These are phyloP conservation scores for Daldinia sp. DNA, from an alignment of 2,329 filamentous ascomycete species.

Conservation along the genomic window DNA sequence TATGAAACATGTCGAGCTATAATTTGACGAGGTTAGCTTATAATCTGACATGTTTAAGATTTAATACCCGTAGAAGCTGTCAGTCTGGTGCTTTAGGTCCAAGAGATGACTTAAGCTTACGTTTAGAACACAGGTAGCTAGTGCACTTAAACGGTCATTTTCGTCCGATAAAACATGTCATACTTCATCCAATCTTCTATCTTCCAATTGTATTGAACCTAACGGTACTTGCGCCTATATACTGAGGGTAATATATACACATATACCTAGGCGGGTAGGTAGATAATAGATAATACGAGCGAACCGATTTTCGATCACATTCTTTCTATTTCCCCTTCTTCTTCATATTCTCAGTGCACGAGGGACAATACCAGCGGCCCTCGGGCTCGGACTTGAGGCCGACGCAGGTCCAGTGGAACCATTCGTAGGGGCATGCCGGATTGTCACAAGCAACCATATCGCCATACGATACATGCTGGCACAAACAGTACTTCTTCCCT, in stretches of 20 bases:
- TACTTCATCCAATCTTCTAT: neutral
- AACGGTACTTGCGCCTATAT: neutral
- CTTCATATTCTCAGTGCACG: slow-evolving; percentile 67
- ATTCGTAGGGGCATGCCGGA: slow-evolving; percentile 82
- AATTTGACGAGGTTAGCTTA: neutral
- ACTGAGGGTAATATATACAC: neutral
- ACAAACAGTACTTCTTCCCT: slow-evolving; percentile 86
- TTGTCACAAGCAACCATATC: slow-evolving; percentile 94
- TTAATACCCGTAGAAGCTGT: neutral
- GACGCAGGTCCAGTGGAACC: slow-evolving; percentile 87
- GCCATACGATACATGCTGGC: slow-evolving; percentile 85
- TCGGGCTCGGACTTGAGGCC: slow-evolving; percentile 75
- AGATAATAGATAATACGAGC: neutral
- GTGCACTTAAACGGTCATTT: neutral
- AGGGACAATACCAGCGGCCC: slow-evolving; percentile 76
- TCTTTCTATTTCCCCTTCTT: slow-evolving; percentile 54
- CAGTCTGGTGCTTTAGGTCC: neutral
- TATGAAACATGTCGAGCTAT: neutral
- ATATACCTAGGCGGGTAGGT: neutral
- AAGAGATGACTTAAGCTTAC: neutral
- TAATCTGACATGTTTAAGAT: neutral
- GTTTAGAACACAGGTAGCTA: neutral
- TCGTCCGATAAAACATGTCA: neutral
- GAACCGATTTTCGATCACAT: neutral
- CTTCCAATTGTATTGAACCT: neutral